Conservation (phyloP, 345 rosid species). For the Moringa oleifera region DNA sequence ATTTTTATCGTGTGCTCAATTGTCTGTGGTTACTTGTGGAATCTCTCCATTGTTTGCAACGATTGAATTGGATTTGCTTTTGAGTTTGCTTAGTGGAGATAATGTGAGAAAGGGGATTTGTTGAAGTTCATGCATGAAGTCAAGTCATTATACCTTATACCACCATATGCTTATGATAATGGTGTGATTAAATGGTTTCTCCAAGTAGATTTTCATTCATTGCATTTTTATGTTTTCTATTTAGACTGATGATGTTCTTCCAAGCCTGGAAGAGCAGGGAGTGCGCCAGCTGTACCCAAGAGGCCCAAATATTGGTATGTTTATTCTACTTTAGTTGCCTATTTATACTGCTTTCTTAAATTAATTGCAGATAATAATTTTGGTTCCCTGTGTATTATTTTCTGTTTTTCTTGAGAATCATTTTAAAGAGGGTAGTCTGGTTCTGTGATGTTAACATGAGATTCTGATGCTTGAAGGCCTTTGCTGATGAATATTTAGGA, state of each 20-base stretch:
- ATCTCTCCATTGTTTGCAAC: neutral
- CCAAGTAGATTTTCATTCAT: neutral
- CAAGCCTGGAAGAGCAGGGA: conserved; percentile 90
- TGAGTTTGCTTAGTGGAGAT: neutral
- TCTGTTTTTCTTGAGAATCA: too few species aligned
- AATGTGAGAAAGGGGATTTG: neutral
- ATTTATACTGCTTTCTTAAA: neutral
- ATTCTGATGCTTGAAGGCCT: too few species aligned
- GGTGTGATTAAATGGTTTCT: neutral
- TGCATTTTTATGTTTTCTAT: neutral
- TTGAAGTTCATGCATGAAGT: neutral
- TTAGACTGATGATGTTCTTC: conserved; percentile 84
- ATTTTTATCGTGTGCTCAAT: neutral
- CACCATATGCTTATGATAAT: neutral
- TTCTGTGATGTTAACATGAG: too few species aligned
- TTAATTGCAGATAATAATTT: neutral
- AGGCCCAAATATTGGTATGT: conserved; percentile 65
- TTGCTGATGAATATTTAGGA: too few species aligned
- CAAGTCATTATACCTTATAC: neutral
- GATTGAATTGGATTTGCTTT: neutral
- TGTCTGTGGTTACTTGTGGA: neutral
- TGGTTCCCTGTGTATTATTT: too few species aligned
- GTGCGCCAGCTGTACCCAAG: conserved; percentile 70
- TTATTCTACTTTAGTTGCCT: neutral
- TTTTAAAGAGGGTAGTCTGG: too few species aligned